Evolutionary conservation across 179 eudicot species (phyloP), one percentile per base, ranked within the genome.

Genomic region (Heliamphora pulchella): DNA sequence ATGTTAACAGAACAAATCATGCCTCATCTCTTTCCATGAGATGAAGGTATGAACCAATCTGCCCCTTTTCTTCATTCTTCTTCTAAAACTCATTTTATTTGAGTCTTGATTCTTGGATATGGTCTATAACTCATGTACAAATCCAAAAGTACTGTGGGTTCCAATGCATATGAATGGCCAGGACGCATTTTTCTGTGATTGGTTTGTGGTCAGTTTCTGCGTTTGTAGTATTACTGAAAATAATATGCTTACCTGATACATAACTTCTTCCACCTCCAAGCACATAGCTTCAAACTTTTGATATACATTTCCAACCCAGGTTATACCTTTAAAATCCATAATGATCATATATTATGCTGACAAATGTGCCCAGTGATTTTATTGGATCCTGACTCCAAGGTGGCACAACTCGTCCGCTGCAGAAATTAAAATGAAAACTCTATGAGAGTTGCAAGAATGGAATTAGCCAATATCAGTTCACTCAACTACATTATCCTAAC

Each of bases 211-310:
- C 31, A 0, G 31, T 31, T 31, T 31, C 31, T 31, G 31, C 0
- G 31, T 31, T 0, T 31, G 31, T 31, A 31, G 31, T 31, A 31
- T 31, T 31, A 31, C 31, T 31, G 31, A 31, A 31, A 31, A 31
- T 31, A 31, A 31, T 31, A 31, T 31, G 31, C 9, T 83, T 90
- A 94, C 98, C 96, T 92, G 84, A 74, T 65, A 86, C 72, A 92
- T 85, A 63, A 74, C 86, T 81, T 94, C 98, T 79, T 94, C 98
- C 41, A 87, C 91, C 82, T 94, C 97, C 87, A 87, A 83, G 79
- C 94, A 91, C 91, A 91, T 85, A 22, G 93, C 85, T 82, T 94
- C 98, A 80, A 94, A 91, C 83, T 82, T 87, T 64, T 91, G 86
- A 78, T 84, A 93, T 83, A 94, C 78, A 80, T 87, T 83, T 77